Percentiles rank a stretch among this genome's conserved stretches.
Conservation (phyloP, 768 basidiomycete species). For the Amanita rubescens region DNA sequence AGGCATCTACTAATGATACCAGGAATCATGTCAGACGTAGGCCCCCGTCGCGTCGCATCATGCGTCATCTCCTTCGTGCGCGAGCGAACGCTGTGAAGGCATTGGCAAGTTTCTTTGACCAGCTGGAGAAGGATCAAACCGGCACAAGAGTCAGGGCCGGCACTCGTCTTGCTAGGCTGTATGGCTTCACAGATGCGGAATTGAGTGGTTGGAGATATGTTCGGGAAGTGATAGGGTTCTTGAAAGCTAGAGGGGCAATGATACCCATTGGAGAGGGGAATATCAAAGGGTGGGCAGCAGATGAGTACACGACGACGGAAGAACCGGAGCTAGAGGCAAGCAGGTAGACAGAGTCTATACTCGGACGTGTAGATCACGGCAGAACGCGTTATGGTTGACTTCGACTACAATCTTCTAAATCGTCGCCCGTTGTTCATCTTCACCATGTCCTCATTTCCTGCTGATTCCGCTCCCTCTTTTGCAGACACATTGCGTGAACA, state of each 20-base stretch:
- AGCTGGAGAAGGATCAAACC: constrained; percentile 38
- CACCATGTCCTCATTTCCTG: not conserved
- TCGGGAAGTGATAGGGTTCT: constrained; percentile 64
- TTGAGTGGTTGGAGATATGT: constrained; percentile 54
- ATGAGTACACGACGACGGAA: constrained; percentile 34
- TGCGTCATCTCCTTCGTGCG: constrained; percentile 83
- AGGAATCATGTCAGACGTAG: constrained; percentile 31
- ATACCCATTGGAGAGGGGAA: constrained; percentile 44
- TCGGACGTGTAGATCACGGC: not conserved
- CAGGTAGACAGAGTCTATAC: not conserved
- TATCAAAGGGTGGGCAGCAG: constrained; percentile 60
- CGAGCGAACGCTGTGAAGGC: constrained; percentile 78
- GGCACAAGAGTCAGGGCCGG: constrained; percentile 38
- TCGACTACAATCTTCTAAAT: constrained; percentile 3
- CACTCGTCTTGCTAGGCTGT: constrained; percentile 38
- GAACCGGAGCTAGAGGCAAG: constrained; percentile 18
- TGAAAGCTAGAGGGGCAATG: constrained; percentile 66
- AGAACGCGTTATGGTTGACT: constrained; percentile 1
- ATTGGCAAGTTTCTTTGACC: constrained; percentile 64
- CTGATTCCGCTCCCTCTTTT: constrained; percentile 13
- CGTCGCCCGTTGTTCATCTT: not conserved
- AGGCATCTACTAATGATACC: constrained; percentile 14
- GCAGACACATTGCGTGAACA: constrained; percentile 27
- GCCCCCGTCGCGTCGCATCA: constrained; percentile 74
- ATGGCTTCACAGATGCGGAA: constrained; percentile 33